Evolutionary conservation across 805 yeast genomes (phyloP).

Genomic region (Myxozyma nipponensis): DNA sequence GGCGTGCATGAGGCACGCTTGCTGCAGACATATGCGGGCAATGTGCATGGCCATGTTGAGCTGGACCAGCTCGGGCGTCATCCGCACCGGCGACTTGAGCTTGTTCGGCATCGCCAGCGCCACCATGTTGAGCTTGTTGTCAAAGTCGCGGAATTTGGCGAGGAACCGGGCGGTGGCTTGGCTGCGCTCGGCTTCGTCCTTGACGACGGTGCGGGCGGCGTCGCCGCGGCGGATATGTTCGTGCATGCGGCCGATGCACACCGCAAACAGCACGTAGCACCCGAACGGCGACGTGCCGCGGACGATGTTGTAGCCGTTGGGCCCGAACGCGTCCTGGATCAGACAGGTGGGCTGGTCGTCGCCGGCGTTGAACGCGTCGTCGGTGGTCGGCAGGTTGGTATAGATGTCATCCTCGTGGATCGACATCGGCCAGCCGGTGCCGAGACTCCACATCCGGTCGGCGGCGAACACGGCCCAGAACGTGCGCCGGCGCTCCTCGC

Average conservation of each 20-base stretch:
- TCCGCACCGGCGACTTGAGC: constrained; percentile 5
- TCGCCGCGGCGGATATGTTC: constrained; percentile 19
- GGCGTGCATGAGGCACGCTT: constrained; percentile 12
- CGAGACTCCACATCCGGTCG: constrained; percentile 32
- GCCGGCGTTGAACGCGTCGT: constrained; percentile 18
- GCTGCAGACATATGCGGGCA: constrained; percentile 20
- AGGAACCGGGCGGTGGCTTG: constrained; percentile 7
- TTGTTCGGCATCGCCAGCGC: constrained; percentile 10
- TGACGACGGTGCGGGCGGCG: background rate
- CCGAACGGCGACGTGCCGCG: constrained; percentile 10
- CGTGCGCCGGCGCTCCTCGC: constrained; percentile 35
- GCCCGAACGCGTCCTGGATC: constrained; percentile 3
- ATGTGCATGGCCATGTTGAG: constrained; percentile 16
- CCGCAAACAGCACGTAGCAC: constrained; percentile 4
- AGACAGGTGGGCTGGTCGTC: constrained; percentile 7
- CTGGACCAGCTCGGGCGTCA: constrained; percentile 6
- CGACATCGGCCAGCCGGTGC: constrained; percentile 33
- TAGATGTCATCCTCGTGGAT: constrained; percentile 25
- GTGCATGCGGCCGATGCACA: constrained; percentile 15
- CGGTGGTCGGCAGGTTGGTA: constrained; percentile 33
- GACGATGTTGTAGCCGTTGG: background rate
- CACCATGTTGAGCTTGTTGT: constrained; percentile 7
- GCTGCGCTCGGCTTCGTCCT: background rate
- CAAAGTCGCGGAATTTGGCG: constrained; percentile 9
- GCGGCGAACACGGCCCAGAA: constrained; percentile 32